Percentiles rank a stretch among this genome's conserved stretches.
These are phyloP conservation scores for Beta vulgaris DNA, from an alignment of 148 eudicot genomes.

Conservation along the genomic window DNA sequence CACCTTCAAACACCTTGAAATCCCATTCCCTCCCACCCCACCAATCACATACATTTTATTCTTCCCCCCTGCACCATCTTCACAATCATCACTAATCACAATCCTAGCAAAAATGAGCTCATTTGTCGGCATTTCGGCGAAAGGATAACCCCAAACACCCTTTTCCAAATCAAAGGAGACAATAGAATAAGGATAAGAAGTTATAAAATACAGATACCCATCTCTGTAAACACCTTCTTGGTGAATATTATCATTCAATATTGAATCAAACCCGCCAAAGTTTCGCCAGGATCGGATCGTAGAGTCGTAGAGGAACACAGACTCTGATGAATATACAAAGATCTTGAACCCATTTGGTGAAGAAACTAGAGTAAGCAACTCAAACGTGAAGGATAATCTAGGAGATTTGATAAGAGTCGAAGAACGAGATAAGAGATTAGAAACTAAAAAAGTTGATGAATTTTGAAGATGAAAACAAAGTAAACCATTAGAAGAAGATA, in stretches of 20 bases:
- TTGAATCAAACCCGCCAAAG: slow-evolving; percentile 27
- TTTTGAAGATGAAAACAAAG: slow-evolving; percentile 52
- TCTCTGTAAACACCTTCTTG: slow-evolving; percentile 46
- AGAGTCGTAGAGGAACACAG: slow-evolving; percentile 48
- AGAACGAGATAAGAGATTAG: slow-evolving; percentile 40
- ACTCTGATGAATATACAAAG: slow-evolving; percentile 31
- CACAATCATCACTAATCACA: slow-evolving; percentile 30
- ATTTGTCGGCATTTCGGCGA: slow-evolving; percentile 23
- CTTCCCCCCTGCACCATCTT: slow-evolving; percentile 20
- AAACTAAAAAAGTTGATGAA: slow-evolving; percentile 45
- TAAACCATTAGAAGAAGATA: slow-evolving; percentile 48
- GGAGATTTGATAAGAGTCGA: slow-evolving; percentile 45
- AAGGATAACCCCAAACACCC: slow-evolving; percentile 38
- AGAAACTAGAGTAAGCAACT: slow-evolving; percentile 42
- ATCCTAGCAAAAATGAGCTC: slow-evolving; percentile 50
- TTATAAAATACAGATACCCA: slow-evolving; percentile 46
- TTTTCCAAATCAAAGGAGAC: slow-evolving; percentile 37
- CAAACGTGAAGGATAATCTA: slow-evolving; percentile 34
- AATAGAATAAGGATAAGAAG: slow-evolving; percentile 40
- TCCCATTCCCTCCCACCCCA: slow-evolving; percentile 62
- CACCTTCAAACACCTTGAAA: slow-evolving; percentile 48
- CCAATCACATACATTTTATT: slow-evolving; percentile 54
- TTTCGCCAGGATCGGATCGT: slow-evolving; percentile 29
- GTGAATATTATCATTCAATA: slow-evolving; percentile 30
- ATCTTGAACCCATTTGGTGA: slow-evolving; percentile 37